Evolutionary conservation across 1,284 basidiomycete species (phyloP).

Genomic region (Boletus subluridellus): DNA sequence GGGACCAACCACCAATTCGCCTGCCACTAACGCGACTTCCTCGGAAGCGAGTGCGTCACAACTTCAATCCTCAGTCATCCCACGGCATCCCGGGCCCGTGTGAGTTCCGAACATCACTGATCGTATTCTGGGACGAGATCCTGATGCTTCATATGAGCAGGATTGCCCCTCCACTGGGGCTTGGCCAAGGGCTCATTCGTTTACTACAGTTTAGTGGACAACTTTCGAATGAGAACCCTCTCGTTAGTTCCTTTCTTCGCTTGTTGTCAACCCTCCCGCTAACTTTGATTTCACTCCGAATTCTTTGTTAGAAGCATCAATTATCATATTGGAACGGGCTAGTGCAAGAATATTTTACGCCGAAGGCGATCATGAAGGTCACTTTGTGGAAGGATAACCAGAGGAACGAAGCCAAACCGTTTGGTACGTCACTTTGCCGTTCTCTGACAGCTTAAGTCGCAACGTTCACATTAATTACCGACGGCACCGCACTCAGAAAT

Average conservation of each 20-base stretch:
- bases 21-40: constrained; percentile 22
- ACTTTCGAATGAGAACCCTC: constrained; percentile 50
- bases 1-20: constrained; percentile 21
- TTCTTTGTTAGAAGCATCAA: constrained; percentile 49
- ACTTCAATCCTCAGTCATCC: constrained; percentile 24
- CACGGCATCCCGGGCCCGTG: constrained; percentile 23
- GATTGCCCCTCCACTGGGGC: constrained; percentile 38
- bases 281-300: constrained; percentile 3
- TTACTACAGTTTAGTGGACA: constrained; percentile 64
- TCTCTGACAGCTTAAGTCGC: background rate
- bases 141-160: constrained; percentile 20
- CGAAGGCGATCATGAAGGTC: constrained; percentile 64
- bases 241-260: constrained; percentile 36
- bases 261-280: background rate
- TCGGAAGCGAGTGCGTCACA: constrained; percentile 30
- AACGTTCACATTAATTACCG: constrained; percentile 14
- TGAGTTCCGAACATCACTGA: constrained; percentile 21
- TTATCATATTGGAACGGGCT: constrained; percentile 61
- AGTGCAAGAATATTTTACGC: constrained; percentile 62
- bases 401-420: constrained; percentile 70
- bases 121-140: constrained; percentile 4
- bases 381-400: constrained; percentile 79
- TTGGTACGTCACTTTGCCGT: constrained; percentile 49
- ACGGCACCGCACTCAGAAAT: constrained; percentile 51
- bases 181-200: constrained; percentile 58